Conservation (phyloP, 768 basidiomycete species). For the Tephrocybe sp. region DNA sequence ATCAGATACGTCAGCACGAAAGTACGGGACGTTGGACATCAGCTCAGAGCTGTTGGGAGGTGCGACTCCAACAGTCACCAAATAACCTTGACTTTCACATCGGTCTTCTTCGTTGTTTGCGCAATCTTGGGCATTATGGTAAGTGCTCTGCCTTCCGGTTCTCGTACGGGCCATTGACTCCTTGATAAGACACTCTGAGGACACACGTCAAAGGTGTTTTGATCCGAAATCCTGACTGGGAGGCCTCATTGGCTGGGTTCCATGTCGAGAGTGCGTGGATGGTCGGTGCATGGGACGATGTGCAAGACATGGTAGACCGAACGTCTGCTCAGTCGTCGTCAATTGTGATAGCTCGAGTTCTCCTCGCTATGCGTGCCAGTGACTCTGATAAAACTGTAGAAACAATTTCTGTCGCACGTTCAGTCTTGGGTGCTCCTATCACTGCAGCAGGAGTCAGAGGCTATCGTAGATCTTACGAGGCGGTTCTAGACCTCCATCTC, state of each 20-base stretch:
- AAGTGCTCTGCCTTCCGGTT: constrained; percentile 23
- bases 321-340: constrained; percentile 56
- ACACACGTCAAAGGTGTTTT: constrained; percentile 94
- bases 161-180: neutral
- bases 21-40: constrained; percentile 97
- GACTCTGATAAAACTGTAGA: constrained; percentile 44
- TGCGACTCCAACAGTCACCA: constrained; percentile 86
- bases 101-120: constrained; percentile 86
- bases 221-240: constrained; percentile 84
- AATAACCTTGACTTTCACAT: constrained; percentile 88
- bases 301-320: constrained; percentile 57
- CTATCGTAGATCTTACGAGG: constrained; percentile 87
- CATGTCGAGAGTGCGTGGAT: constrained; percentile 96
- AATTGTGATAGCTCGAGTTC: constrained; percentile 73
- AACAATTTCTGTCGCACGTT: constrained; percentile 64
- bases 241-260: constrained; percentile 71
- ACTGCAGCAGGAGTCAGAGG: constrained; percentile 77
- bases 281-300: constrained; percentile 90
- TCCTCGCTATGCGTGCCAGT: constrained; percentile 74
- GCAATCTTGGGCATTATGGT: constrained; percentile 98
- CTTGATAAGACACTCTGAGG: constrained; percentile 77
- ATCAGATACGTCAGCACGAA: constrained; percentile 97
- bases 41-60: constrained; percentile 99
- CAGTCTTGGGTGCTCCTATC: constrained; percentile 76
- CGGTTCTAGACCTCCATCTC: constrained; percentile 81